These are phyloP conservation scores for Solanum hybrid DNA, from an alignment of 305 asterid species.

Conservation along the genomic window DNA sequence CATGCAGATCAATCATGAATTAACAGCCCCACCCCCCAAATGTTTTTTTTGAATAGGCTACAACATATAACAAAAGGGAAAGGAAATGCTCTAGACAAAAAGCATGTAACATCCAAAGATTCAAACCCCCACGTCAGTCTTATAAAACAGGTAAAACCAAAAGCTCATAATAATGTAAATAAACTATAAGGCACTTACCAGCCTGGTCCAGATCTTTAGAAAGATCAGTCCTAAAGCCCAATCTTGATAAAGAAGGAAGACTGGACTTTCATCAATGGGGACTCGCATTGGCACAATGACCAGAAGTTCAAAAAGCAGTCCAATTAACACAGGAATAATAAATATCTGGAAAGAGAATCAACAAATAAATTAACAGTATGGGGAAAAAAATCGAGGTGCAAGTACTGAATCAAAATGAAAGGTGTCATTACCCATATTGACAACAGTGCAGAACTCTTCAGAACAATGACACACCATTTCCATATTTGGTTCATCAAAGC, in stretches of 20 bases:
- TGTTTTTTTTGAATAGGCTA: not conserved
- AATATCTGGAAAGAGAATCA: conserved; percentile 44
- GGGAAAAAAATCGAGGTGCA: not conserved
- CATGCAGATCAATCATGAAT: not conserved
- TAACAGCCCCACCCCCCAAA: not conserved
- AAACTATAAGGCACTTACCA: conserved; percentile 41
- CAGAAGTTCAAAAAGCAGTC: conserved; percentile 90
- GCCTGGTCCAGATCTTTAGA: conserved; percentile 95
- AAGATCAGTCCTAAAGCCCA: conserved; percentile 97
- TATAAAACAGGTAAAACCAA: not conserved
- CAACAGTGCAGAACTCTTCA: conserved; percentile 73
- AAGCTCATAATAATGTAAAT: not conserved
- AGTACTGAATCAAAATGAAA: not conserved
- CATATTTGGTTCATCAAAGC: conserved; percentile 57
- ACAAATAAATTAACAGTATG: conserved; percentile 1
- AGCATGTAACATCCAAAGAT: not conserved
- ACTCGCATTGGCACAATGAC: conserved; percentile 97
- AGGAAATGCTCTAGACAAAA: not conserved
- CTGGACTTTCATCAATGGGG: conserved; percentile 95
- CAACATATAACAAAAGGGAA: not conserved
- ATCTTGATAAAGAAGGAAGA: conserved; percentile 91
- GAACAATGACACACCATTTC: conserved; percentile 86
- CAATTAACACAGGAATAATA: conserved; percentile 85
- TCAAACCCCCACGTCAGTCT: not conserved
- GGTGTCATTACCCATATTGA: conserved; percentile 74